Base-by-base conservation (phyloP, 164 flowering plant genomes). In the Houttuynia cordata region DNA sequence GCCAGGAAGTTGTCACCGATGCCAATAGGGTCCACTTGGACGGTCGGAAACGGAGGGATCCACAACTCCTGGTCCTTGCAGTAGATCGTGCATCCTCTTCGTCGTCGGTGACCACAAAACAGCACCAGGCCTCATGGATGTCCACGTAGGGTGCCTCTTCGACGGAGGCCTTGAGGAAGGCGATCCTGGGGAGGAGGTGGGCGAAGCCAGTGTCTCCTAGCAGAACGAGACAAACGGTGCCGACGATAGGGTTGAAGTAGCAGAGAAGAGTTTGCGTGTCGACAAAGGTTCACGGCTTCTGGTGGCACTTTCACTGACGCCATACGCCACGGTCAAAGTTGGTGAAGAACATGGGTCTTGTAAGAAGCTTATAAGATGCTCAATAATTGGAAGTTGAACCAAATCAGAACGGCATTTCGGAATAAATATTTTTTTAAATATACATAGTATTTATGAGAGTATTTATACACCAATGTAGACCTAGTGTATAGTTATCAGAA, bases 1-100 rank as follows among this genome's bases (percentile, higher is more conserved):
- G 91, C 99, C 12, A 93, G 57, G 57, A 90, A 88, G 61, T 96
- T 86, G 70, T 94, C 97, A 15, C 96, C 99, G 0, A 97, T 97
- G 10, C 99, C 99, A 0, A 97, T 90, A 0, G 99, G 97, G 75
- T 94, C 99, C 41, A 90, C 71, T 78, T 94, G 91, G 12, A 73
- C 74, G 0, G 91, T 70, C 39, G 62, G 51, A 70, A 90, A 94
- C 0, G 99, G 92, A n/a, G 75, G 69, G 34, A 90, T 63, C 59
- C 64, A 64, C 74, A 71, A 9, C 59, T 83, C 89, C 24, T 68
- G 83, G 37, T 81, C 87, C 42, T 69, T 78, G 74, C 79, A 72
- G 62, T 71, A 79, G 67, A 94, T 72, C 49, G 66, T 79, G 65
- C 95, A 85, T 12, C 99, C 17, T 88, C 81, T 65, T 82, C 73